Base-by-base conservation (phyloP, 371 early-diverging fungal species). In the Mortierella sp. region DNA sequence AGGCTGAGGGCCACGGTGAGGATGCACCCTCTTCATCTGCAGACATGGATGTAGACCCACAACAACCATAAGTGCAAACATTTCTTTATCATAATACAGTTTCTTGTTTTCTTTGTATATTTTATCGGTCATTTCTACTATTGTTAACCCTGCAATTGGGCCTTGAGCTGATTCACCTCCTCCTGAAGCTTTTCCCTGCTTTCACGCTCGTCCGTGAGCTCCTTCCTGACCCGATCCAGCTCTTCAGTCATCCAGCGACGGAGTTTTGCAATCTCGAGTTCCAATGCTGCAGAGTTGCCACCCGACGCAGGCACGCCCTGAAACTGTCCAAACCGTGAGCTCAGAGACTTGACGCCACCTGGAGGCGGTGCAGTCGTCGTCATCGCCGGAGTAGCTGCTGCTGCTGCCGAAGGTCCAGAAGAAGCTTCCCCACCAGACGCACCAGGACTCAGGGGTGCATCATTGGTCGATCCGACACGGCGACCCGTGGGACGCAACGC, bases 241-340 rank as follows among this genome's bases (percentile, higher is more conserved):
- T 87, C 88, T 44, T 86, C 85, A 58, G 82, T 87, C 54, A 87
- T 81, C 66, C 79, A 85, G 30, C 87, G 86, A 62, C 81, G 84
- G 50, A 89, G 63, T 51, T 86, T 86, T 31, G 68, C 75, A 44
- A 75, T 59, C 57, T 75, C 75, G 11, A 85, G 82, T 62, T 89
- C 89, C 19, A 89, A 58, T 0, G 83, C 86, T 27, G 86, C 87
- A 51, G 84, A 82, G 27, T 82, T 71, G 27, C 84, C 78, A 8
- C 80, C 65, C 4, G 80, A 64, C 11, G 66, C 54, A 21, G 82
- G 83, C 5, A 81, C 80, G 6, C 84, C 84, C 42, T 68, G 76
- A 63, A 85, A 84, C 64, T 79, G 79, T 39, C 85, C 84, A 48
- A 89, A 89, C 0, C 87, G 82, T 12, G 85, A 85, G 23, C 63